phyloP scores from a whole-genome alignment of 163 green algal species.

The Smithsoniella earleae region DNA sequence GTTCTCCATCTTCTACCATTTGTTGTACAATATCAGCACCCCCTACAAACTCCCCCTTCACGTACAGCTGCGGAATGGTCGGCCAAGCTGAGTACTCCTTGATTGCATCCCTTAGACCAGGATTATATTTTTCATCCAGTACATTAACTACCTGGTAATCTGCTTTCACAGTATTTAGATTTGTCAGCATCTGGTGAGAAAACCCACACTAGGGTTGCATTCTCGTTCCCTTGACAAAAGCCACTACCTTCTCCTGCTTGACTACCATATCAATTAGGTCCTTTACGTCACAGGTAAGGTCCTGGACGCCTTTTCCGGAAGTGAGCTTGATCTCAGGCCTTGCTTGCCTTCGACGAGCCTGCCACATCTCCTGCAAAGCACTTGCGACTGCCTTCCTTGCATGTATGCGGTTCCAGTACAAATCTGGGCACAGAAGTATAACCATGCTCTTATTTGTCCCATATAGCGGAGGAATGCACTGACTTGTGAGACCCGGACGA shows the following conservation, averaged over 20 bases:
- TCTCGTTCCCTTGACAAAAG: slow-evolving; percentile 84
- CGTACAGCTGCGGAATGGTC: slow-evolving; percentile 87
- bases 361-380: background rate
- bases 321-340: slow-evolving; percentile 63
- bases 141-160: slow-evolving; percentile 74
- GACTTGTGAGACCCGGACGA: too few species aligned
- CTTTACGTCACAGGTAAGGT: slow-evolving; percentile 61
- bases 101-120: slow-evolving; percentile 75
- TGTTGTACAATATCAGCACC: slow-evolving; percentile 76
- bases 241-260: slow-evolving; percentile 70
- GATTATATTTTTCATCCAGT: slow-evolving; percentile 78
- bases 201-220: slow-evolving; percentile 81
- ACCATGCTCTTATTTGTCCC: too few species aligned
- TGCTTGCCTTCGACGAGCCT: slow-evolving; percentile 32
- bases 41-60: slow-evolving; percentile 76
- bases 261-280: slow-evolving; percentile 74
- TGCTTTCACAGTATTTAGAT: slow-evolving; percentile 52
- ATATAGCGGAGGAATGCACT: too few species aligned
- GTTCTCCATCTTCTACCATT: slow-evolving; percentile 65
- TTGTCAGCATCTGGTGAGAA: slow-evolving; percentile 68
- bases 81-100: slow-evolving; percentile 85
- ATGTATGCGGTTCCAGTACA: slow-evolving; percentile 41
- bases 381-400: background rate
- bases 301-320: slow-evolving; percentile 73
- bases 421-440: too few species aligned